Base-by-base conservation (phyloP, 2,329 filamentous ascomycete genomes). In the Harringtonia lauricola region DNA sequence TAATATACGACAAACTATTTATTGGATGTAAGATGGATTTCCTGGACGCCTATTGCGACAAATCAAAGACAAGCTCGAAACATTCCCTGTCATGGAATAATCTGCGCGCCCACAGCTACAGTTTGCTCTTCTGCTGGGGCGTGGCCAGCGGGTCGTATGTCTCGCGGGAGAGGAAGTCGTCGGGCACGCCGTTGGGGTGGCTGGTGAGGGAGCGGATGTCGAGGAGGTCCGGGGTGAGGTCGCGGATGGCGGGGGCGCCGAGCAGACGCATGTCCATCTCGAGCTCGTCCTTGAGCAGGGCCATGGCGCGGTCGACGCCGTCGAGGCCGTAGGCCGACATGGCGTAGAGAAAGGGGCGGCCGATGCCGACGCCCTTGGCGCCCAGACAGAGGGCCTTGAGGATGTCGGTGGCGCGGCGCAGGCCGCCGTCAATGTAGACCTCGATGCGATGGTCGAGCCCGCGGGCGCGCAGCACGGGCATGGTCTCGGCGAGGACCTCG, bases 261-360 rank as follows among this genome's bases (percentile, higher is more conserved):
- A 98, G 87, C 50, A 98, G 68, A 8, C 92, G 79, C 92, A 98
- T 96, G 58, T 90, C 92, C 90, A 96, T 96, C 68, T 94, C 88
- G 77, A 98, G 86, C 72, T 98, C 92, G 57, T 96, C 92, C 67
- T 86, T 88, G 53, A 95, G 73, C 46, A 95, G 67, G 63, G 88
- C 83, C 83, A 96, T 95, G 28, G 92, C 92, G 29, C 86, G 76
- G 57, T 94, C 86, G 18, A 96, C 90, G 50, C 92, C 92, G 3
- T 81, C 72, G 47, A 86, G 66, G 2, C 92, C 92, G 57, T 96
- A 96, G 10, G 87, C 79, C 50, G 82, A 85, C 90, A 98, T 96
- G 56, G 92, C 90, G 59, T 89, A 98, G 47, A 98, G 65, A 70
- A 98, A 96, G 21, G 92, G 92, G 5, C 92, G 72, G 4, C 92